Evolutionary conservation across 2,329 filamentous ascomycete species (phyloP), one percentile per base, ranked within the genome.

Genomic region (Ophiosphaerella herpotricha): DNA sequence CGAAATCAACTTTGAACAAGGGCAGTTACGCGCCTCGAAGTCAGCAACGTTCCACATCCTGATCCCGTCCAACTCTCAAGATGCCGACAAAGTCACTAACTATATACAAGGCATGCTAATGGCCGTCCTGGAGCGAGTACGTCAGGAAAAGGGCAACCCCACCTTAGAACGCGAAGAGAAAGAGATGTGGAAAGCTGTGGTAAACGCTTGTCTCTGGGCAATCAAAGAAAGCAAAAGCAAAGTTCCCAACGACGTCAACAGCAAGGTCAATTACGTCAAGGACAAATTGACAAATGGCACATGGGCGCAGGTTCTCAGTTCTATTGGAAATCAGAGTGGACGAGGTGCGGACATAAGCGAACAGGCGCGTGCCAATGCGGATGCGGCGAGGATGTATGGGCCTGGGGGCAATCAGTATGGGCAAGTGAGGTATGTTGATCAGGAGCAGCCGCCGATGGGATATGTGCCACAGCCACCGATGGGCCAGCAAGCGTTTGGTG

Each of bases 71-170:
- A 16, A 42, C 0, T 43, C 43, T 0, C 50, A 62, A 7, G 50
- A 54, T 14, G 34, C 49, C 2, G 58, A 61, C 1, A 66, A 59
- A 21, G 49, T 66, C 5, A 67, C 61, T 3, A 54, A 49, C 21
- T 47, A 57, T 11, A 57, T 68, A 2, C 68, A 68, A 14, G 68
- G 66, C 12, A 55, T 61, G 1, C 67, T 72, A 63, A 68, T 68
- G 61, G 66, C 54, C 4, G 66, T 70, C 3, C 54, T 72, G 2
- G 61, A 67, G 44, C 53, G 60, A 7, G 51, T 70, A 9, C 49
- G 60, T 6, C 50, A 58, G 24, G 58, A 62, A 29, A 63, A 65
- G 32, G 65, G 57, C 1, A 63, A 50, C 11, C 62, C 63, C 5
- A 33, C 34, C 6, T 38, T 68, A 7, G 32, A 48, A 4, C 48